Evolutionary conservation across 352 stramenopile species (phyloP).

Genomic region (Elongisporangium undulatum): DNA sequence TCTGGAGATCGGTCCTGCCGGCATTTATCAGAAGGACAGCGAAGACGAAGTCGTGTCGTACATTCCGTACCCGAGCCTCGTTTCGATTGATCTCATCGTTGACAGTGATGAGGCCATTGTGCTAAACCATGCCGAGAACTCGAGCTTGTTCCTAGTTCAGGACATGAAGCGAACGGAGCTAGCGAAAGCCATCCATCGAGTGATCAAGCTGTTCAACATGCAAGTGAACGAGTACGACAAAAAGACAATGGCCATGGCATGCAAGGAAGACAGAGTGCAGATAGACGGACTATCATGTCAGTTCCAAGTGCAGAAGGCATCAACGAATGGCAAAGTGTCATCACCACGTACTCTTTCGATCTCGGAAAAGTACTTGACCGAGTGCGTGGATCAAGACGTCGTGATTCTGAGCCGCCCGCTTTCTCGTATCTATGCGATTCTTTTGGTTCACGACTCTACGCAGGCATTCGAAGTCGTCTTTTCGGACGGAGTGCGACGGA

Average conservation of each 20-base stretch:
- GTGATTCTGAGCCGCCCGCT: slow-evolving; percentile 73
- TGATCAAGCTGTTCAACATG: slow-evolving; percentile 78
- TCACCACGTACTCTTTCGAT: slow-evolving; percentile 43
- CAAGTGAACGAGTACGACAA: slow-evolving; percentile 82
- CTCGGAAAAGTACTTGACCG: slow-evolving; percentile 68
- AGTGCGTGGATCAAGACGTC: slow-evolving; percentile 40
- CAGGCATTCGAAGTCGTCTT: slow-evolving; percentile 76
- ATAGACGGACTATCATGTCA: slow-evolving; percentile 50
- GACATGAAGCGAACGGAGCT: slow-evolving; percentile 59
- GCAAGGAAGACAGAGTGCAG: slow-evolving; percentile 36
- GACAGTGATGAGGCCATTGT: slow-evolving; percentile 65
- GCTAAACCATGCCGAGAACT: slow-evolving; percentile 81
- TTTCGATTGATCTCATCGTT: slow-evolving; percentile 80
- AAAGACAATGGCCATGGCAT: slow-evolving; percentile 62
- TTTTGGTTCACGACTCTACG: slow-evolving; percentile 54
- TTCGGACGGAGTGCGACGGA: slow-evolving; percentile 64
- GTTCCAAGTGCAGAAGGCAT: slow-evolving; percentile 53
- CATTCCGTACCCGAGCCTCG: slow-evolving; percentile 78
- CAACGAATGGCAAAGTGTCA: slow-evolving; percentile 16
- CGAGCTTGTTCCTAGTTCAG: slow-evolving; percentile 64
- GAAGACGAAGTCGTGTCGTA: slow-evolving; percentile 77
- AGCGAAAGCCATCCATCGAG: slow-evolving; percentile 55
- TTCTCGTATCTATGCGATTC: slow-evolving; percentile 58
- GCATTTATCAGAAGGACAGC: slow-evolving; percentile 70
- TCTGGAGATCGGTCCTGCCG: slow-evolving; percentile 65